Base-by-base conservation (phyloP, 495 filamentous ascomycete genomes). In the Halenospora varia region DNA sequence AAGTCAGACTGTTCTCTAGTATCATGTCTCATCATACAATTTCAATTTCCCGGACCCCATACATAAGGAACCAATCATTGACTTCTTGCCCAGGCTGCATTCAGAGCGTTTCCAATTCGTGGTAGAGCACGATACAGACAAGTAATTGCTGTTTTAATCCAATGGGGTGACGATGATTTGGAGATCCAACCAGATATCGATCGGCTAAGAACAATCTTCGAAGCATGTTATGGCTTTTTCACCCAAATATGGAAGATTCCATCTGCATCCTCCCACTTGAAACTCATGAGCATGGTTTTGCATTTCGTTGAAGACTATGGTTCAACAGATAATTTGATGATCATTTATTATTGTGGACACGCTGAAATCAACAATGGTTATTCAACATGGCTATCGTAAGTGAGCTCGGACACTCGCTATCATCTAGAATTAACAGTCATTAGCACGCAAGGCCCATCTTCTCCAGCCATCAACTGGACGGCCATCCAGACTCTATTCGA, bases 271-370 rank as follows among this genome's bases (percentile, higher is more conserved):
- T 66, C 79, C 25, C 77, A 81, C 51, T 69, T 77, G 3, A 72
- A 76, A 47, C 56, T 82, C 35, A 79, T 77, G 72, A 60, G 73
- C 42, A 75, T 75, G 59, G 65, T 80, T 23, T 71, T 72, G 17
- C 68, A 75, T 42, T 70, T 80, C 67, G 70, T 81, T 51, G 73
- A 78, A 56, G 68, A 76, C n/a, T 70, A 79, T 50, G 75, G 81
- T 42, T 66, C 70, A 15, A 68, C 62, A 23, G 75, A 80, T 48
- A 80, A 75, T 0, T 56, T 82, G 11, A 70, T 82, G 51, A 62
- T 81, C 9, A 68, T 81, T 9, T 82, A 82, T 59, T 82, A 82
- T 56, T 78, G 73, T 9, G 80, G 80, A 13, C 80, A 81, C 63
- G 78, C 76, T 4, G 65, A 69, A 19, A 81, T 80, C 41, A 76